Percentiles rank a stretch among this genome's conserved stretches.
These are phyloP conservation scores for Coemansia sp. DNA, from an alignment of 192 early-diverging fungal genomes.

Conservation along the genomic window DNA sequence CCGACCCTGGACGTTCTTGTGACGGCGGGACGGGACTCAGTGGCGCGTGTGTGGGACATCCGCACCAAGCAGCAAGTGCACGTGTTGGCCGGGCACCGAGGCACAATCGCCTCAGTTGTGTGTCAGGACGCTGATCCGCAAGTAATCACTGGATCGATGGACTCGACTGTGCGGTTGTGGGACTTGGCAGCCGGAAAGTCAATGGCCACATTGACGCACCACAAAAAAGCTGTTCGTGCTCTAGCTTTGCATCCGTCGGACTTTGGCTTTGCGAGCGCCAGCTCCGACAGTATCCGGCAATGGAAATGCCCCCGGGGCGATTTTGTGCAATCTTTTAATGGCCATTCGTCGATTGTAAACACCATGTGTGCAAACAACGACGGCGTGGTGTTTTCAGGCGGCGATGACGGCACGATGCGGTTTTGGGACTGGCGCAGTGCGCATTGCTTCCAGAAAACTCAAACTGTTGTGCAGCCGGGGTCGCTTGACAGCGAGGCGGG, in stretches of 20 bases:
- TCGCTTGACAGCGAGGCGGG: constrained; percentile 95
- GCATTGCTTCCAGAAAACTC: constrained; percentile 88
- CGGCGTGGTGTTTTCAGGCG: constrained; percentile 91
- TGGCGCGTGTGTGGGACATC: constrained; percentile 98
- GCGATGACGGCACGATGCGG: constrained; percentile 94
- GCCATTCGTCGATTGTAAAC: constrained; percentile 87
- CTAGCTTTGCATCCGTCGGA: constrained; percentile 90
- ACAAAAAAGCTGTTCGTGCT: constrained; percentile 95
- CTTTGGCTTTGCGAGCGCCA: constrained; percentile 86
- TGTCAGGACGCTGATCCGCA: constrained; percentile 97
- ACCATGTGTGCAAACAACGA: constrained; percentile 85
- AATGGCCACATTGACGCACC: constrained; percentile 90
- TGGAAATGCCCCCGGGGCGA: constrained; percentile 95
- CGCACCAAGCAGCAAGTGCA: constrained; percentile 91
- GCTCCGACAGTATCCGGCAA: constrained; percentile 92
- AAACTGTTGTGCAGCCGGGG: constrained; percentile 89
- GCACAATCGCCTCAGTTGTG: constrained; percentile 82
- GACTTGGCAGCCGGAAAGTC: constrained; percentile 96
- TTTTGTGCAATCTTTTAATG: constrained; percentile 93
- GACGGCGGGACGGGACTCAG: constrained; percentile 92
- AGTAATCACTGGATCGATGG: constrained; percentile 90
- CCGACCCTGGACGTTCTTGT: constrained; percentile 93
- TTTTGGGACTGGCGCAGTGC: constrained; percentile 98
- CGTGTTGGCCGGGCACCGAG: constrained; percentile 81
- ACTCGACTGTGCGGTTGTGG: constrained; percentile 92